Evolutionary conservation across 2,329 filamentous ascomycete species (phyloP), one percentile per base, ranked within the genome.

Genomic region (Dactylellina drechsleri): DNA sequence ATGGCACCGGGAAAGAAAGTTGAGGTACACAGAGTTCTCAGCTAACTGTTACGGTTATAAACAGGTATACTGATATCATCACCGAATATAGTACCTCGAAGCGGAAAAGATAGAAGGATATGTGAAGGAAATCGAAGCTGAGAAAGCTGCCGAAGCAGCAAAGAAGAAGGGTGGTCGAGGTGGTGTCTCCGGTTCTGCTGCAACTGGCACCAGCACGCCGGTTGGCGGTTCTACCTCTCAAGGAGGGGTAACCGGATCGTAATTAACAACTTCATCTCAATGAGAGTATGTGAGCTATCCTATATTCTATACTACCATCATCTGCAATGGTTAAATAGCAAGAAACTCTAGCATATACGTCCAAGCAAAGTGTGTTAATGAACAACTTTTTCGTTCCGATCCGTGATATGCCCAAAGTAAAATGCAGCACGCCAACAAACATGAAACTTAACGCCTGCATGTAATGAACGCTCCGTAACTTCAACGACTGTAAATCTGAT

Each of bases 81-180:
- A n/a, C 7, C n/a, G 20, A 40, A 43, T 97, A 49, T 47, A 75
- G 71, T 70, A 70, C 89, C 87, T 99, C 79, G 92, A 93, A 1
- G 91, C 94, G 36, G 94, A 98, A 83, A 92, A 97, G 81, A 99
- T 99, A 81, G 95, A 99, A 86, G 88, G 88, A 79, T 97, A 96
- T 81, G 96, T 99, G 81, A 98, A 98, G 89, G 95, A 89, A 83
- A 99, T 99, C 83, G 96, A 99, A 86, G 91, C 93, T 80, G 96
- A 99, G 87, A 99, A 99, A 88, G 93, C 97, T 82, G 95, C 98
- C 83, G 95, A 99, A 85, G 94, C 94, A 23, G 92, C 92, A 47
- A 97, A 93, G 87, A 97, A 97, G 90, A 96, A 97, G 89, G 91
- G 88, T 52, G 91, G 91, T 72, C 86, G 90, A 43, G 80, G 82